Base-by-base conservation (phyloP, 2,329 filamentous ascomycete genomes). In the Neofusicoccum sp. region DNA sequence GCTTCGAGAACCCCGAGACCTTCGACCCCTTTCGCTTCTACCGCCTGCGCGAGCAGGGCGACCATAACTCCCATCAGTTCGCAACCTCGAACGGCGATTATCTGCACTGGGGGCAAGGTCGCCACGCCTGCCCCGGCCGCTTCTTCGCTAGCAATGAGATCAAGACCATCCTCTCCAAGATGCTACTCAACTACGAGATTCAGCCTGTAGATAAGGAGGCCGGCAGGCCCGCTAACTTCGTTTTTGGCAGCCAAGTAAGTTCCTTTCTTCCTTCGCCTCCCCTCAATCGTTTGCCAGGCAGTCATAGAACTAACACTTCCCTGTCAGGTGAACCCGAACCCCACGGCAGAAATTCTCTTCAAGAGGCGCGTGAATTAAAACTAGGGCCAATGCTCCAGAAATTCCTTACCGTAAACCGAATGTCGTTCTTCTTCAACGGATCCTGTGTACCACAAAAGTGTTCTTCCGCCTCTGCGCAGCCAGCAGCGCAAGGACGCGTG, bases 61-160 rank as follows among this genome's bases (percentile, higher is more conserved):
- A 64, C 64, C 28, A 45, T 34, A 47, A 58, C 61, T 28, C 41
- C 41, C 48, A 73, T 64, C 71, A 73, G 37, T 75, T 73, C 52
- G 71, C 72, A 47, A 71, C 67, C 1, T 69, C 66, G 9, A 73
- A 71, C 44, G 8, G 28, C 28, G 63, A 66, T 9, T 71, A 68
- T 9, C 62, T 74, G 7, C 37, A 39, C 6, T 76, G 72, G 58
- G 73, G 73, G 0, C 73, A 74, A 49, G 74, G 74, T 3, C 61
- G 67, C 3, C 72, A 75, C 60, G 70, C 71, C 0, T 76, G 74
- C 39, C 72, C 73, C 2, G 74, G 74, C 1, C 66, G 74, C 7
- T 75, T 74, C 65, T 75, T 75, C 22, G 73, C 74, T 1, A 62
- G 67, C 5, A 71, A 71, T 36, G 72, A 75, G 63, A 74, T 76